A percentile compares a stretch with the other conserved stretches of the same genome.
phyloP scores from a whole-genome alignment of 1,284 basidiomycete species.

The Ceraceosorus bombacis region DNA sequence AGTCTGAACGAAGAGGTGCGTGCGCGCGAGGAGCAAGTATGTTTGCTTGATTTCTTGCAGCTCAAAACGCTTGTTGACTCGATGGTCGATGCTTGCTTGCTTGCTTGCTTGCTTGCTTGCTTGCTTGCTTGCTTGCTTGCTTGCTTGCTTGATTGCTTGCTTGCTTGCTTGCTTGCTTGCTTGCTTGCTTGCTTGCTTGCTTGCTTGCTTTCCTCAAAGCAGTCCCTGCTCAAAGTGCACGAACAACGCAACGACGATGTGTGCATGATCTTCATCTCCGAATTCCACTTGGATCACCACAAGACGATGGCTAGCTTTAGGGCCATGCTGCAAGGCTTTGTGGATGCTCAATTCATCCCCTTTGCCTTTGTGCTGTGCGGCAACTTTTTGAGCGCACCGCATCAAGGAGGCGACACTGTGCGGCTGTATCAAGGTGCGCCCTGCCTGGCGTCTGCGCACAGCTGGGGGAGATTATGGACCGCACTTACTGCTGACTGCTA shows the following conservation, averaged over 20 bases:
- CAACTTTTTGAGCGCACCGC: conserved; percentile 68
- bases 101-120: too few relatives aligned
- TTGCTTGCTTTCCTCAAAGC: background rate
- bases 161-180: too few relatives aligned
- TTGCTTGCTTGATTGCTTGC: too few relatives aligned
- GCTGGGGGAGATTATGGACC: background rate
- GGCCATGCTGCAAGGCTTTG: conserved; percentile 82
- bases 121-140: too few relatives aligned
- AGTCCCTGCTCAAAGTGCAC: conserved; percentile 18
- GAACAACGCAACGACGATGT: conserved; percentile 52
- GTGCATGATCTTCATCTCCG: conserved; percentile 81
- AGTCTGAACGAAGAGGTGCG: conserved; percentile 84
- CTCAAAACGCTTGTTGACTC: too few relatives aligned
- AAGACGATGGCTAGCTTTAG: conserved; percentile 70
- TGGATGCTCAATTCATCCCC: conserved; percentile 74
- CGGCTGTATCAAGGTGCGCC: conserved; percentile 71
- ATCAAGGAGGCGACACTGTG: conserved; percentile 64
- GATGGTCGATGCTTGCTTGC: too few relatives aligned
- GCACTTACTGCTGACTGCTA: conserved; percentile 3
- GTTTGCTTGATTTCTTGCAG: too few relatives aligned
- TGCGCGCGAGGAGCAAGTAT: background rate
- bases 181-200: too few relatives aligned
- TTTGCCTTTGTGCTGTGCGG: conserved; percentile 81
- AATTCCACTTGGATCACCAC: conserved; percentile 86
- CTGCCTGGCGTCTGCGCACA: background rate